Evolutionary conservation across 176 grass and related monocot species (phyloP), one percentile per base, ranked within the genome.

Genomic region (Cocos nucifera): DNA sequence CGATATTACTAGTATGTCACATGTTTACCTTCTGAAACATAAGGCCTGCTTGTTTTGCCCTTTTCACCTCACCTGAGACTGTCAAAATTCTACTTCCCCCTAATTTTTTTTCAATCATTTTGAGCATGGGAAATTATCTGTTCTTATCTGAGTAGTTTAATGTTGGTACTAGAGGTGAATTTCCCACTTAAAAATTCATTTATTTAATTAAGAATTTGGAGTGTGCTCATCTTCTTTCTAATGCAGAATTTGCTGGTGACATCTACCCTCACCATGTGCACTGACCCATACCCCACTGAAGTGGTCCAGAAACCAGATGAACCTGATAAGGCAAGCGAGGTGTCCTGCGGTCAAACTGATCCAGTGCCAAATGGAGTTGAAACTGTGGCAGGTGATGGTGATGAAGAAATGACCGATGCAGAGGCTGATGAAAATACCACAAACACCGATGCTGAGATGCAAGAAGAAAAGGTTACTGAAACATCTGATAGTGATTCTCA

Each of bases 221-320:
- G 10, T 44, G 35, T 12, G 12, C 35, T 44, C 1, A 44, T 44
- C 35, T 21, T 78, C 57, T 56, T 79, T 51, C 65, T 67, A 44
- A 44, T 79, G 35, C 65, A 98, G 87, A 98, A 88, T 73, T 80
- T 98, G 19, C 81, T 92, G 67, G 87, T 98, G 44, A 98, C 93
- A 49, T 85, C 87, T 68, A 98, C 84, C 8, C 60, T 98, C 23
- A 62, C 73, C 9, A 98, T 54, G 75, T 92, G 79, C 66, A 88
- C 73, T 0, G 84, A 92, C 17, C 84, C 84, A 16, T 88, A 92
- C 65, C 93, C 81, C 15, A 64, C 69, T 62, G 74, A 74, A 57
- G 28, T 64, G 19, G 59, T 64, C 19, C 75, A 69, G 69, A 60
- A 69, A 57, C 70, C 44, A 3, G 75, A 83, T 21, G 63, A 66